These are phyloP conservation scores for Berberis thunbergii DNA, from an alignment of 164 flowering plant species.

Conservation along the genomic window DNA sequence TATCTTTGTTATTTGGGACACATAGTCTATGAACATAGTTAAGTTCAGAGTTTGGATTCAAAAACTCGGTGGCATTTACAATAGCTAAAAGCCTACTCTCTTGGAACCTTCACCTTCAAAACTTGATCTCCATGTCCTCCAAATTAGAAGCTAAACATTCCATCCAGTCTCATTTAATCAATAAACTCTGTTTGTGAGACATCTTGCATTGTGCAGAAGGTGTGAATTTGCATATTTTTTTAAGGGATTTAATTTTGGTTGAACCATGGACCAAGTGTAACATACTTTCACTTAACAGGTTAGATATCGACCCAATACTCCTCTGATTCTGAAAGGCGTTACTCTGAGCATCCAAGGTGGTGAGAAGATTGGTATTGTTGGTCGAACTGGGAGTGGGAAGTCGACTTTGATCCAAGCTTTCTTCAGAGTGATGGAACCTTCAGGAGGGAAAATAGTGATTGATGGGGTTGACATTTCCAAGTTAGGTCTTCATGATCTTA, in stretches of 20 bases:
- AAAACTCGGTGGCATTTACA: too few species aligned
- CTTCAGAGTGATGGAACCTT: constrained; percentile 84
- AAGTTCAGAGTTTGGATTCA: too few species aligned
- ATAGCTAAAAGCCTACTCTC: too few species aligned
- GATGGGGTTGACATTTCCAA: constrained; percentile 65
- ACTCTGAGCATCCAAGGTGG: constrained; percentile 66
- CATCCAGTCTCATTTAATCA: too few species aligned
- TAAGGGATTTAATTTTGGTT: not conserved
- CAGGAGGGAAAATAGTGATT: constrained; percentile 63
- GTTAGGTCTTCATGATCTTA: constrained; percentile 83
- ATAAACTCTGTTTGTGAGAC: too few species aligned
- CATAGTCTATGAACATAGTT: too few species aligned
- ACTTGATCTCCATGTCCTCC: too few species aligned
- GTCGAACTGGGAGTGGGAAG: constrained; percentile 95
- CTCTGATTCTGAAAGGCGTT: constrained; percentile 80
- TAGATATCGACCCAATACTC: constrained; percentile 80
- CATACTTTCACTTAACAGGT: constrained; percentile 39
- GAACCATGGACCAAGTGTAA: not conserved
- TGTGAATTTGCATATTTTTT: too few species aligned
- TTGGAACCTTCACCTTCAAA: too few species aligned
- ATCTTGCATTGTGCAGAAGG: too few species aligned
- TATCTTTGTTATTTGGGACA: too few species aligned
- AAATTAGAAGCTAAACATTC: too few species aligned
- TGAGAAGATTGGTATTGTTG: constrained; percentile 93
- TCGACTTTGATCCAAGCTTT: constrained; percentile 84